Percentiles rank a stretch among this genome's conserved stretches.
Evolutionary conservation across 768 basidiomycete genomes (phyloP).

Genomic region (Termitomyces sp.): DNA sequence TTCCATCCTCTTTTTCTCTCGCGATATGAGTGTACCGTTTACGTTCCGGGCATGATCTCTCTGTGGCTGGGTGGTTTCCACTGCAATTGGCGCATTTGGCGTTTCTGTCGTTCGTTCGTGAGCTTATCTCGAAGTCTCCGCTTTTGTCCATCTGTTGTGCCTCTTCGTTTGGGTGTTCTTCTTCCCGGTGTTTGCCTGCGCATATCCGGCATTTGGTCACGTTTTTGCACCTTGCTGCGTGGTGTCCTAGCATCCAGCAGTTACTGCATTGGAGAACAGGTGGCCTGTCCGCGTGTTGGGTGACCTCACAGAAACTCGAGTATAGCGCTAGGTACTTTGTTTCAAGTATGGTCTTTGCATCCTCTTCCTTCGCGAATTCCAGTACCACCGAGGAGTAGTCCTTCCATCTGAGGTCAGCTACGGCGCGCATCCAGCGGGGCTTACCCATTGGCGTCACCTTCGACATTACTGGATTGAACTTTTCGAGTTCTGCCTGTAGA

Average conservation of each 20-base stretch:
- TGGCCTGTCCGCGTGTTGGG: constrained; percentile 1
- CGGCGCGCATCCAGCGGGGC: not conserved
- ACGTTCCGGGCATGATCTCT: not conserved
- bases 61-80: not conserved
- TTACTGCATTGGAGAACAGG: constrained; percentile 7
- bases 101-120: not conserved
- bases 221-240: not conserved
- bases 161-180: not conserved
- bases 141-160: not conserved
- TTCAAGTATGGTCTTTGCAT: not conserved
- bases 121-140: not conserved
- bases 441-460: not conserved
- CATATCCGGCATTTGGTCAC: constrained; percentile 1
- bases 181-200: not conserved
- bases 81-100: not conserved
- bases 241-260: constrained; percentile 8
- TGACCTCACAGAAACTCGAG: not conserved
- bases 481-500: not conserved
- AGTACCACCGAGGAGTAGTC: constrained; percentile 3
- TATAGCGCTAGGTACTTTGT: not conserved
- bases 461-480: constrained; percentile 1
- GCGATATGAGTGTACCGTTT: not conserved
- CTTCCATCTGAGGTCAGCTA: not conserved
- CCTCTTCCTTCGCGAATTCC: not conserved
- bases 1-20: not conserved